A percentile compares a stretch with the other conserved stretches of the same genome.
Conservation (phyloP, 192 early-diverging fungal genomes). For the Backusella psychrophila region DNA sequence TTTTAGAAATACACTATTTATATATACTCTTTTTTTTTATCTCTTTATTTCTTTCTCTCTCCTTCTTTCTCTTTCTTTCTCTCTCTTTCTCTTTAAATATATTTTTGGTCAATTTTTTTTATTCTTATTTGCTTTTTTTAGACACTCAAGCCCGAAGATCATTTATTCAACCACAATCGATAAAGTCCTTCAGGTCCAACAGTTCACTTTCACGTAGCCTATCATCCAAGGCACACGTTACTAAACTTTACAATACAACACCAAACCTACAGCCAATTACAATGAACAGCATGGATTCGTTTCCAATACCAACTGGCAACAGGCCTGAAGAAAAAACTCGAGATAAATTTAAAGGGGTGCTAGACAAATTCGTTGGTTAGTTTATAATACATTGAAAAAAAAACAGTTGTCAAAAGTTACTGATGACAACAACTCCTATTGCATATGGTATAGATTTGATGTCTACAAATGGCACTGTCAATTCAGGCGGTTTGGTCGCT, state of each 20-base stretch:
- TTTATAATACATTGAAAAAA: conserved; percentile 29
- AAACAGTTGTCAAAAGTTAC: neutral
- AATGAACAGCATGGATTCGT: neutral
- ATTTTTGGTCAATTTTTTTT: neutral
- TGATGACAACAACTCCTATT: neutral
- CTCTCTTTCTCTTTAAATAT: neutral
- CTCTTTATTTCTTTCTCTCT: neutral
- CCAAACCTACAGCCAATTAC: neutral
- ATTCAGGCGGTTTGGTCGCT: neutral
- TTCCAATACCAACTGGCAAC: neutral
- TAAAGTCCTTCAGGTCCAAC: neutral
- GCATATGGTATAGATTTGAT: neutral
- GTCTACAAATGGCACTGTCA: neutral
- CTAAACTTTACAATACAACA: conserved; percentile 24
- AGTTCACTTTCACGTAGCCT: conserved; percentile 16
- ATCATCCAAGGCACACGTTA: conserved; percentile 12
- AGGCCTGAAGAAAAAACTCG: neutral
- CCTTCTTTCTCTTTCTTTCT: neutral
- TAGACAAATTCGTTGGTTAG: conserved; percentile 48
- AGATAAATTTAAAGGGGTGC: conserved; percentile 45
- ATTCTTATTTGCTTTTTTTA: neutral
- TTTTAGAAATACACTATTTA: neutral
- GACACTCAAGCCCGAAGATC: neutral
- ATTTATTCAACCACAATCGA: neutral
- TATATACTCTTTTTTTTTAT: neutral